phyloP scores from a whole-genome alignment of 768 basidiomycete genomes.

The Tulasnella sp. region DNA sequence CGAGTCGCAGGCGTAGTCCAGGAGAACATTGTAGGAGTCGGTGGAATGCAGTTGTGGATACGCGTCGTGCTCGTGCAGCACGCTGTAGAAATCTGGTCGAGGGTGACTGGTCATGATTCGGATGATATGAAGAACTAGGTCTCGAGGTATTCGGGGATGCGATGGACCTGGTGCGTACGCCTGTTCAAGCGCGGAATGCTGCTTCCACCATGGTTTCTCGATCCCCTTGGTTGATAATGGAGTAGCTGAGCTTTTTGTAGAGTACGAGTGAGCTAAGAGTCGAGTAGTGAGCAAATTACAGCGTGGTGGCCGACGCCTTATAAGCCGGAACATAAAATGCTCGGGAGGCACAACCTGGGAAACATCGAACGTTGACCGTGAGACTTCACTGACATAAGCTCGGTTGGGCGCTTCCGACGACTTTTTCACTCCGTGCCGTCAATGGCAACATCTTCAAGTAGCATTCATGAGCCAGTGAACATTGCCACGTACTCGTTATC shows the following conservation, averaged over 20 bases:
- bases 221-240: neutral
- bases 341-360: neutral
- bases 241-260: neutral
- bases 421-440: neutral
- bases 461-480: neutral
- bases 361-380: neutral
- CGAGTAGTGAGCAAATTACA: neutral
- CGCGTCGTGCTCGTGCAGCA: constrained; percentile 6
- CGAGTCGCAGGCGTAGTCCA: constrained; percentile 7
- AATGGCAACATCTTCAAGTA: neutral
- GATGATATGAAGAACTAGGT: constrained; percentile 14
- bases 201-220: neutral
- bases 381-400: neutral
- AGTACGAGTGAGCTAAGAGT: neutral
- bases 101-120: neutral
- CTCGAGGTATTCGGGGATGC: neutral
- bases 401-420: neutral
- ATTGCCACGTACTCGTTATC: neutral
- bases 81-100: neutral
- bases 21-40: constrained; percentile 17
- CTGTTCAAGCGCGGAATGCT: neutral
- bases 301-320: constrained; percentile 6
- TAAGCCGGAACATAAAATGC: neutral
- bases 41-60: constrained; percentile 6
- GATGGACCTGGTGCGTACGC: neutral